phyloP scores from a whole-genome alignment of 805 yeast species.

The Yarrowia sp. region DNA sequence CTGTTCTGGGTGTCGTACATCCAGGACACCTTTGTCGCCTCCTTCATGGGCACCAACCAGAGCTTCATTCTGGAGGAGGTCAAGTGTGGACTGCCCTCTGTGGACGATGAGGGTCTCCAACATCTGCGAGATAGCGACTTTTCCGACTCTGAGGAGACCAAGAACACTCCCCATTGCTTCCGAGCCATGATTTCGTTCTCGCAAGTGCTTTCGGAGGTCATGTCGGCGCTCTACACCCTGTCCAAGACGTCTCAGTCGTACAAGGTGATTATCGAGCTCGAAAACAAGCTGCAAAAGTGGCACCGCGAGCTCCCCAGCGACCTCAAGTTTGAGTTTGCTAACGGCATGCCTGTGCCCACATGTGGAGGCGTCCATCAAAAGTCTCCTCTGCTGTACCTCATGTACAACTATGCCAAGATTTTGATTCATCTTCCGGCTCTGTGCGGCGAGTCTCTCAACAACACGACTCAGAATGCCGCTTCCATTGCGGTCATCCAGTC shows the following conservation, averaged over 20 bases:
- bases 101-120: conserved; percentile 34
- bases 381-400: conserved; percentile 47
- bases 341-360: conserved; percentile 35
- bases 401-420: conserved; percentile 61
- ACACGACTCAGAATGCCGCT: conserved; percentile 34
- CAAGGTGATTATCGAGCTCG: conserved; percentile 40
- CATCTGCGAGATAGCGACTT: conserved; percentile 3
- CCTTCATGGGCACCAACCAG: conserved; percentile 79
- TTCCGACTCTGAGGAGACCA: conserved; percentile 10
- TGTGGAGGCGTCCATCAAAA: conserved; percentile 34
- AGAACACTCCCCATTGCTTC: conserved; percentile 27
- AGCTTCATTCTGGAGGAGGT: conserved; percentile 74
- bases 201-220: conserved; percentile 66
- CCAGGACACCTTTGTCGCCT: conserved; percentile 69
- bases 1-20: conserved; percentile 81
- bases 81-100: conserved; percentile 73
- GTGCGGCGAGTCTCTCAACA: conserved; percentile 21
- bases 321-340: conserved; percentile 54
- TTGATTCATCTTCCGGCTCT: conserved; percentile 58
- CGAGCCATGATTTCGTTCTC: conserved; percentile 43
- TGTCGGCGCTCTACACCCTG: conserved; percentile 49
- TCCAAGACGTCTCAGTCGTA: conserved; percentile 29
- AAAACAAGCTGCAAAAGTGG: conserved; percentile 77
- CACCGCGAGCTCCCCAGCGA: conserved; percentile 61
- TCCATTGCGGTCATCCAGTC: conserved; percentile 36